phyloP scores from a whole-genome alignment of 2,329 filamentous ascomycete genomes.

The Cladophialophora bantiana region DNA sequence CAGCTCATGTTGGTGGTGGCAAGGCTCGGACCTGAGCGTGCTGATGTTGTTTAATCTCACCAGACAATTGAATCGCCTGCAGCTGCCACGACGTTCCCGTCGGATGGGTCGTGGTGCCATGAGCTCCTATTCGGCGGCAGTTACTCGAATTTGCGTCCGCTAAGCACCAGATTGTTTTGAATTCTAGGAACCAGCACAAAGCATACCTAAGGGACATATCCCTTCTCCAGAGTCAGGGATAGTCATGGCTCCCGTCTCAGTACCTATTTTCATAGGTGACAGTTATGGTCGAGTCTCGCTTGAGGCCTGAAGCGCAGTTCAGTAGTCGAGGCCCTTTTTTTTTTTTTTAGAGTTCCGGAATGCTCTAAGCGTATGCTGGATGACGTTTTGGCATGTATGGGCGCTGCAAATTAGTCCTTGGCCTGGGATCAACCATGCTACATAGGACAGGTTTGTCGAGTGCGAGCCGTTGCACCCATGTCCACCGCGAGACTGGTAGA shows the following conservation, averaged over 20 bases:
- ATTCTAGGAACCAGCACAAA: constrained; percentile 17
- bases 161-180: constrained; percentile 12
- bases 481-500: constrained; percentile 16
- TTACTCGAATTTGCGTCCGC: constrained; percentile 18
- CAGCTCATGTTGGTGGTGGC: constrained; percentile 7
- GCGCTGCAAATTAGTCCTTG: constrained; percentile 4
- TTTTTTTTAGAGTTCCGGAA: constrained; percentile 27
- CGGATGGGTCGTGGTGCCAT: background rate
- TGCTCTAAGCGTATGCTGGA: constrained; percentile 24
- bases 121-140: constrained; percentile 3
- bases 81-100: constrained; percentile 8
- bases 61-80: background rate
- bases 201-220: constrained; percentile 11
- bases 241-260: constrained; percentile 7
- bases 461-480: constrained; percentile 27
- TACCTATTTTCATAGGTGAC: background rate
- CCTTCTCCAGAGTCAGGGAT: background rate
- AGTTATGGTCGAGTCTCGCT: constrained; percentile 10
- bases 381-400: constrained; percentile 30
- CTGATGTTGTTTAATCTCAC: constrained; percentile 15
- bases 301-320: background rate
- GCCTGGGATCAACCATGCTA: constrained; percentile 15
- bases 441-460: constrained; percentile 26
- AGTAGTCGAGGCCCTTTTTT: background rate
- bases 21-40: constrained; percentile 23